Conservation (phyloP, 768 basidiomycete genomes). For the Boletellus ananas region DNA sequence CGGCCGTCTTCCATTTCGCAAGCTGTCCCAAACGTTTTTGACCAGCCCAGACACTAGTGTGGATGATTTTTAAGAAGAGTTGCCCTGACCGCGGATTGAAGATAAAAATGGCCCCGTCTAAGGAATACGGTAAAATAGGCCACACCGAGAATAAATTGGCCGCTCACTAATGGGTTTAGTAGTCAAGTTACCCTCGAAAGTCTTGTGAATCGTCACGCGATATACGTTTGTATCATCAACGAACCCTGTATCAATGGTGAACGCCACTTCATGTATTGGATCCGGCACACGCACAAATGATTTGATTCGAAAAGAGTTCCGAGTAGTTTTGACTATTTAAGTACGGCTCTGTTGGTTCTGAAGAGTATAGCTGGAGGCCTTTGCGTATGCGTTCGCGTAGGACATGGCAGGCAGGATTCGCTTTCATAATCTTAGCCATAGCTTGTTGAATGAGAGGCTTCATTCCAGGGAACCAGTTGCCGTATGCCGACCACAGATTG, state of each 20-base stretch:
- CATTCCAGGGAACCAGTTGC: conserved; percentile 99
- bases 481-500: conserved; percentile 97
- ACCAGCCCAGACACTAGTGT: conserved; percentile 99
- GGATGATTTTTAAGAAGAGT: conserved; percentile 97
- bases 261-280: background rate
- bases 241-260: conserved; percentile 62
- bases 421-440: conserved; percentile 99
- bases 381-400: conserved; percentile 98
- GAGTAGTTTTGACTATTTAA: conserved; percentile 98
- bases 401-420: conserved; percentile 96
- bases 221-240: conserved; percentile 99
- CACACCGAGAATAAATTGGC: background rate
- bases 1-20: conserved; percentile 99
- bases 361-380: conserved; percentile 96
- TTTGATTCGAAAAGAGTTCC: conserved; percentile 96
- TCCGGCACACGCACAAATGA: conserved; percentile 64
- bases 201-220: conserved; percentile 98
- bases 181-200: conserved; percentile 99
- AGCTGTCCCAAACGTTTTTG: conserved; percentile 99
- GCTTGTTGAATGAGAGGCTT: conserved; percentile 98
- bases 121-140: background rate
- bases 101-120: conserved; percentile 95
- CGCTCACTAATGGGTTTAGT: conserved; percentile 93
- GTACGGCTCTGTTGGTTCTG: conserved; percentile 98
- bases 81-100: conserved; percentile 99